Conservation (phyloP, 495 filamentous ascomycete species). For the Lasiosphaeriaceae sp. region DNA sequence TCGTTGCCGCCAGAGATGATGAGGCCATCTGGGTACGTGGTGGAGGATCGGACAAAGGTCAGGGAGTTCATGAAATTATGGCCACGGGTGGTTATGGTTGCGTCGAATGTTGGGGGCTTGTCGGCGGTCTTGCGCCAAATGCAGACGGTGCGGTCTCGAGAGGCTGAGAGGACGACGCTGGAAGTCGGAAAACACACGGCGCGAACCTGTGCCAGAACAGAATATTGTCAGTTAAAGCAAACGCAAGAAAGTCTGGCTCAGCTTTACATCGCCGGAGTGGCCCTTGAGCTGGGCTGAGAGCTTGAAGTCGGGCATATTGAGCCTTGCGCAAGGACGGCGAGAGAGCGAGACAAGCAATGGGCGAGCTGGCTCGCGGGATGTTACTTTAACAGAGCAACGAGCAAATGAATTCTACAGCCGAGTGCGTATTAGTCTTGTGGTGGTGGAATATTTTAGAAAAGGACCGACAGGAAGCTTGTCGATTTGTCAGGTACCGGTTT, state of each 20-base stretch:
- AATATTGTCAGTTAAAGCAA: slow-evolving; percentile 1
- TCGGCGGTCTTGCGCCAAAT: slow-evolving; percentile 65
- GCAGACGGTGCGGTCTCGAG: slow-evolving; percentile 85
- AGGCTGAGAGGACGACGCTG: slow-evolving; percentile 74
- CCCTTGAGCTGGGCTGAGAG: slow-evolving; percentile 76
- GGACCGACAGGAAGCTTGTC: background rate
- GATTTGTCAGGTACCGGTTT: slow-evolving; percentile 15
- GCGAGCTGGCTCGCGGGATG: background rate
- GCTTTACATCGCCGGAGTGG: slow-evolving; percentile 77
- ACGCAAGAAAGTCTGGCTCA: slow-evolving; percentile 7
- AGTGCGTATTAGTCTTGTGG: background rate
- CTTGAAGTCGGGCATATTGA: slow-evolving; percentile 60
- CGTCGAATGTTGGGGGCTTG: slow-evolving; percentile 68
- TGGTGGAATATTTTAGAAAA: background rate
- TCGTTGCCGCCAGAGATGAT: slow-evolving; percentile 86
- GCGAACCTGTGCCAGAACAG: slow-evolving; percentile 65
- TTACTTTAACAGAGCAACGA: background rate
- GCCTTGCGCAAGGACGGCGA: slow-evolving; percentile 1
- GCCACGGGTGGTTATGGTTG: slow-evolving; percentile 69
- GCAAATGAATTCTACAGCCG: background rate
- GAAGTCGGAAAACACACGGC: slow-evolving; percentile 74
- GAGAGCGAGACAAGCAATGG: background rate
- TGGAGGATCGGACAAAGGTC: slow-evolving; percentile 68
- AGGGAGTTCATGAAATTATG: slow-evolving; percentile 81
- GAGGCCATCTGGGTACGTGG: slow-evolving; percentile 70